These are phyloP conservation scores for Hypholoma fasciculare DNA, from an alignment of 768 basidiomycete species.

Conservation along the genomic window DNA sequence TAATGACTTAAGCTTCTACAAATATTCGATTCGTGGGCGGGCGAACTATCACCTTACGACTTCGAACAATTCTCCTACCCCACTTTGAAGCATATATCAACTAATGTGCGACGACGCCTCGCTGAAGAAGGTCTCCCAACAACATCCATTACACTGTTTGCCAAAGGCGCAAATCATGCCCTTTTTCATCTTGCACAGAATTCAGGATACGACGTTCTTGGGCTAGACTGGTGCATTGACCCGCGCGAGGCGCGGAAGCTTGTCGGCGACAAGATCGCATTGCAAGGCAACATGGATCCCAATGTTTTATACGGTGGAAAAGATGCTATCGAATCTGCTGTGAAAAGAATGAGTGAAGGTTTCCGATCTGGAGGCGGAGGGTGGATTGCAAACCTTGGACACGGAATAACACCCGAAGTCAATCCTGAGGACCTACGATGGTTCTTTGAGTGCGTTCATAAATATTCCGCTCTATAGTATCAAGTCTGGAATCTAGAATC, in stretches of 20 bases:
- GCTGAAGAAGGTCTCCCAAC: constrained; percentile 47
- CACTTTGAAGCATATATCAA: constrained; percentile 70
- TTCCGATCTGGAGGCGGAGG: constrained; percentile 68
- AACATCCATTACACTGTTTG: constrained; percentile 88
- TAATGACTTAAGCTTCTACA: constrained; percentile 73
- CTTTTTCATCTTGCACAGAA: constrained; percentile 58
- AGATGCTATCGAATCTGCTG: constrained; percentile 83
- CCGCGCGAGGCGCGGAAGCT: constrained; percentile 66
- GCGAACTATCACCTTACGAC: constrained; percentile 87
- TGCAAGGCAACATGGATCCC: constrained; percentile 97
- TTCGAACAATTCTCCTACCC: constrained; percentile 86
- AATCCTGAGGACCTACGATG: constrained; percentile 90
- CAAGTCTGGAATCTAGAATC: background rate
- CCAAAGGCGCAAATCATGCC: constrained; percentile 88
- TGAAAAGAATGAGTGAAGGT: constrained; percentile 78
- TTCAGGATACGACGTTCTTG: constrained; percentile 83
- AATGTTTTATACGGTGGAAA: constrained; percentile 80
- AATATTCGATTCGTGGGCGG: constrained; percentile 97
- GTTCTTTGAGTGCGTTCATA: constrained; percentile 90
- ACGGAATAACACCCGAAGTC: constrained; percentile 95
- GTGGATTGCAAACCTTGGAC: constrained; percentile 98
- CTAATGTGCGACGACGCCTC: constrained; percentile 63
- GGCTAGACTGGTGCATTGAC: constrained; percentile 90
- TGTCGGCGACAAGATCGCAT: constrained; percentile 60
- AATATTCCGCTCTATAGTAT: constrained; percentile 56